Percentiles rank a stretch among this genome's conserved stretches.
These are phyloP conservation scores for Aaosphaeria arxii DNA, from an alignment of 2,329 filamentous ascomycete genomes.

Conservation along the genomic window DNA sequence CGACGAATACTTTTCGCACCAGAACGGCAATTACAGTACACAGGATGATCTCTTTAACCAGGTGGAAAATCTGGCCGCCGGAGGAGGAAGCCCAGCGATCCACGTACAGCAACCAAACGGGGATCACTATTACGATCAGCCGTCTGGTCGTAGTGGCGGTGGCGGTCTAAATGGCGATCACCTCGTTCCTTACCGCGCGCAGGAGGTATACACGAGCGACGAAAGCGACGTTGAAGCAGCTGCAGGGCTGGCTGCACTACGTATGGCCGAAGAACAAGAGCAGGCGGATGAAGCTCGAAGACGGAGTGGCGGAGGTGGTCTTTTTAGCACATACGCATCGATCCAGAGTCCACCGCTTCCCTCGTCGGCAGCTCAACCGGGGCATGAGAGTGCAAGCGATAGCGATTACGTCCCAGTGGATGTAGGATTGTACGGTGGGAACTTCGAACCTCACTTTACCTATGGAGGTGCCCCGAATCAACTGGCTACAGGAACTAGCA, in stretches of 20 bases:
- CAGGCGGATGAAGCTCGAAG: constrained; percentile 57
- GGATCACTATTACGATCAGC: constrained; percentile 22
- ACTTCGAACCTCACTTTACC: constrained; percentile 60
- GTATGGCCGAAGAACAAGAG: constrained; percentile 77
- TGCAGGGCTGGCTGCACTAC: constrained; percentile 79
- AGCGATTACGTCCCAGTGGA: constrained; percentile 72
- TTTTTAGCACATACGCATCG: constrained; percentile 49
- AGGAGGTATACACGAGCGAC: constrained; percentile 48
- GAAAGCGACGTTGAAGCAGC: constrained; percentile 87
- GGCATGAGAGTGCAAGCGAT: constrained; percentile 49
- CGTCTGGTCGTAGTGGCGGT: constrained; percentile 26
- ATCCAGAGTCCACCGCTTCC: constrained; percentile 43
- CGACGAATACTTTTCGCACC: constrained; percentile 38
- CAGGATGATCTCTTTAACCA: constrained; percentile 59
- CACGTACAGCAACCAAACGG: constrained; percentile 35
- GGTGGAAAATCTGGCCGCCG: constrained; percentile 50
- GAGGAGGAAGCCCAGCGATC: constrained; percentile 31
- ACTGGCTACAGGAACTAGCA: constrained; percentile 33
- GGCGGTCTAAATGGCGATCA: constrained; percentile 48
- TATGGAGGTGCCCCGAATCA: constrained; percentile 55
- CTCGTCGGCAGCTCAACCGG: constrained; percentile 10
- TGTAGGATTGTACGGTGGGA: constrained; percentile 70
- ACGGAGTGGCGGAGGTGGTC: constrained; percentile 55
- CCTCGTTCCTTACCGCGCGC: constrained; percentile 34
- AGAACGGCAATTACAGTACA: constrained; percentile 28